Evolutionary conservation across 2,329 filamentous ascomycete species (phyloP).

Genomic region (Aspergillus proliferans): DNA sequence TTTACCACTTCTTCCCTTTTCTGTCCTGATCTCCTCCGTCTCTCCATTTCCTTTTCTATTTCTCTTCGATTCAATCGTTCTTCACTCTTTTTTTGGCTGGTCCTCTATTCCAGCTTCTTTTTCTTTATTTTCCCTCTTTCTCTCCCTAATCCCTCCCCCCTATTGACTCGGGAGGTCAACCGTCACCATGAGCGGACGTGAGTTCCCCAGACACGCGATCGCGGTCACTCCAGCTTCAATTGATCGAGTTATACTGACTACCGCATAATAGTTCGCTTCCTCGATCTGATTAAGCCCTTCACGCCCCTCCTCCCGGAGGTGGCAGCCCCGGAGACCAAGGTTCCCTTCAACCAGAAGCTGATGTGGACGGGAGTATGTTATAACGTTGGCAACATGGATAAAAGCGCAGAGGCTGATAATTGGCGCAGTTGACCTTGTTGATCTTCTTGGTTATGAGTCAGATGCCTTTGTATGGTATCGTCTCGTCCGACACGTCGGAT

Average conservation of each 20-base stretch:
- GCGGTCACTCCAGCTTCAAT: conserved; percentile 16
- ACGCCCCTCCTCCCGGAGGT: conserved; percentile 99
- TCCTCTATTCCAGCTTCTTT: conserved; percentile 24
- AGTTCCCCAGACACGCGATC: conserved; percentile 36
- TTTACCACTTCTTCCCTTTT: conserved; percentile 18
- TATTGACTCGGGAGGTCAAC: conserved; percentile 22
- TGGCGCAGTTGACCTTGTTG: conserved; percentile 67
- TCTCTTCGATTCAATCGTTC: conserved; percentile 19
- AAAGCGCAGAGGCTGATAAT: conserved; percentile 12
- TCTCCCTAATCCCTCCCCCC: not conserved
- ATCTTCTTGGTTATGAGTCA: conserved; percentile 99
- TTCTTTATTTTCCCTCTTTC: conserved; percentile 18
- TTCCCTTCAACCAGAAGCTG: conserved; percentile 97
- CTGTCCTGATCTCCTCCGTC: conserved; percentile 19
- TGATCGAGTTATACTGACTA: conserved; percentile 21
- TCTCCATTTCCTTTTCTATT: conserved; percentile 16
- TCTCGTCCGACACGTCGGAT: conserved; percentile 96
- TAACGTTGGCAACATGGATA: conserved; percentile 6
- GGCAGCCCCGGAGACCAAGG: conserved; percentile 95
- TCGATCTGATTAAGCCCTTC: conserved; percentile 99
- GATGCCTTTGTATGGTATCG: conserved; percentile 98
- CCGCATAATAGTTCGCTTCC: conserved; percentile 73
- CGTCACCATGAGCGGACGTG: conserved; percentile 55
- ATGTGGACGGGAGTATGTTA: conserved; percentile 73
- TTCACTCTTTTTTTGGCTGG: conserved; percentile 27